Percentiles rank a stretch among this genome's conserved stretches.
phyloP scores from a whole-genome alignment of 495 filamentous ascomycete genomes.

The Achaetomiella virescens region DNA sequence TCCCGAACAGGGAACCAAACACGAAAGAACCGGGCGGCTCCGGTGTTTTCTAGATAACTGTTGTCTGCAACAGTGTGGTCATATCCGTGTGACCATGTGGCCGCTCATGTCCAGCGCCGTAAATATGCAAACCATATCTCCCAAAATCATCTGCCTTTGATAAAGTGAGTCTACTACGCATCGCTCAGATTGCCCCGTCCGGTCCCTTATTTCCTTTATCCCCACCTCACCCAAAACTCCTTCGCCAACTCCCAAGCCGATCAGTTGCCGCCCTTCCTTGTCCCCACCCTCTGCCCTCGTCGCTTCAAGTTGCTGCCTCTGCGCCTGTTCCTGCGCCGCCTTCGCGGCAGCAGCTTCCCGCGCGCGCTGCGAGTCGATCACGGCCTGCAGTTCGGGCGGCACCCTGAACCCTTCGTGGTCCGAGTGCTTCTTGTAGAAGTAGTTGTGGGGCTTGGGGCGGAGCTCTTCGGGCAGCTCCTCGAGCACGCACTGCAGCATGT shows the following conservation, averaged over 20 bases:
- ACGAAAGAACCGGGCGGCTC: not conserved
- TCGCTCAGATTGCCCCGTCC: not conserved
- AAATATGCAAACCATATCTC: conserved; percentile 14
- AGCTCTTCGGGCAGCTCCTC: conserved; percentile 61
- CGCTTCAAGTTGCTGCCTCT: not conserved
- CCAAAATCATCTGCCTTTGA: not conserved
- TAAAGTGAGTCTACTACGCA: not conserved
- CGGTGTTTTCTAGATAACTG: not conserved
- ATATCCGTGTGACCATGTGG: not conserved
- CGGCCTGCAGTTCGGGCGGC: conserved; percentile 44
- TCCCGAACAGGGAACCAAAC: too few relatives aligned
- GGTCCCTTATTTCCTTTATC: not conserved
- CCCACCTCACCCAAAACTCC: too few relatives aligned
- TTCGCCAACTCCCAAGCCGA: not conserved
- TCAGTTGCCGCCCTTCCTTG: conserved; percentile 2
- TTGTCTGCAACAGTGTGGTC: not conserved
- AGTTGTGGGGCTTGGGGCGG: conserved; percentile 60
- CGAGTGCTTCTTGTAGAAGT: conserved; percentile 59
- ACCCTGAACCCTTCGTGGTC: conserved; percentile 54
- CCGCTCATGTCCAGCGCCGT: conserved; percentile 9
- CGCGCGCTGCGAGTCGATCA: conserved; percentile 43
- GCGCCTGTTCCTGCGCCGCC: conserved; percentile 11
- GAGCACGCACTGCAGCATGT: conserved; percentile 60
- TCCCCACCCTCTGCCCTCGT: conserved; percentile 15
- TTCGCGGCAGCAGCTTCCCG: conserved; percentile 31